Conservation (phyloP, 352 stramenopile species). For the Phytopythium oedochilum region DNA sequence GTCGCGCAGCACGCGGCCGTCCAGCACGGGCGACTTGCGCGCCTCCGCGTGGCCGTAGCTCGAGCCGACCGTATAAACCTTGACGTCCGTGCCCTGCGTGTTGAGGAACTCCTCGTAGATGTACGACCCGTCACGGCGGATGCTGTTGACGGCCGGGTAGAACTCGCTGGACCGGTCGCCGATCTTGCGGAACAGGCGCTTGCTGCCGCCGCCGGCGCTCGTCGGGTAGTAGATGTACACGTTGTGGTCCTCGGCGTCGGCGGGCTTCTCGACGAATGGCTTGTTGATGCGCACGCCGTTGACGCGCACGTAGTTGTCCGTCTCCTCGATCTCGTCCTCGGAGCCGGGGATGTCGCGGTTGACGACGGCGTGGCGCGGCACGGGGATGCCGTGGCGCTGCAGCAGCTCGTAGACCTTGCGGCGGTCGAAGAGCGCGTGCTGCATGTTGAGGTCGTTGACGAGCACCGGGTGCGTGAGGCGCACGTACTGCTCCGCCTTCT, state of each 20-base stretch:
- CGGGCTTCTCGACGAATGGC: constrained; percentile 99
- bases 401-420: constrained; percentile 96
- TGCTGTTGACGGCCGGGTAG: constrained; percentile 95
- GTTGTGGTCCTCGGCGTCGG: constrained; percentile 99
- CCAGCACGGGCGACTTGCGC: constrained; percentile 97
- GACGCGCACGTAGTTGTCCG: constrained; percentile 85
- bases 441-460: constrained; percentile 97
- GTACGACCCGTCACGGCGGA: constrained; percentile 94
- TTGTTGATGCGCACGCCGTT: constrained; percentile 98
- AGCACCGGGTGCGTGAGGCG: constrained; percentile 93
- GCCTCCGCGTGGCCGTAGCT: constrained; percentile 99
- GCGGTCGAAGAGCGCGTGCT: constrained; percentile 95
- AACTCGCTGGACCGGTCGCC: constrained; percentile 93
- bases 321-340: constrained; percentile 66
- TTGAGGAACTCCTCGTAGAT: constrained; percentile 99
- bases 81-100: constrained; percentile 99
- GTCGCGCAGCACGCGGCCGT: constrained; percentile 93
- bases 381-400: constrained; percentile 91
- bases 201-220: constrained; percentile 96
- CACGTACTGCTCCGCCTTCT: constrained; percentile 97
- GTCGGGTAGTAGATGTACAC: constrained; percentile 99
- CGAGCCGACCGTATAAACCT: constrained; percentile 98
- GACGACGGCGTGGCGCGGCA: constrained; percentile 95
- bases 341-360: constrained; percentile 87
- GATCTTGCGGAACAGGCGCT: constrained; percentile 99